Percentiles rank a stretch among this genome's conserved stretches.
Evolutionary conservation across 2,329 filamentous ascomycete species (phyloP).

Genomic region (Phaeosphaeria sp.): DNA sequence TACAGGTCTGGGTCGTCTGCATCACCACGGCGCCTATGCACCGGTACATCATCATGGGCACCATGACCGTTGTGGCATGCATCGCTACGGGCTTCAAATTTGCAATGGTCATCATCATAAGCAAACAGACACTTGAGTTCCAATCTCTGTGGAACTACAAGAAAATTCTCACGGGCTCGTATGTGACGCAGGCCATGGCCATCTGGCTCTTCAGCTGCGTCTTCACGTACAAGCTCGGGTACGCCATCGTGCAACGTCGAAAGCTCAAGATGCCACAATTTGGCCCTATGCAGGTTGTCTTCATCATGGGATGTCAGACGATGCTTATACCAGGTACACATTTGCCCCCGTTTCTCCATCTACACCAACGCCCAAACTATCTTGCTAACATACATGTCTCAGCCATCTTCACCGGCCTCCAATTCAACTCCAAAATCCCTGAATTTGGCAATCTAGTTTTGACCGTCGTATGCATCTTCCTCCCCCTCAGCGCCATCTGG

Average conservation of each 20-base stretch:
- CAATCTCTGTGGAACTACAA: conserved; percentile 30
- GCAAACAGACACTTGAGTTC: conserved; percentile 46
- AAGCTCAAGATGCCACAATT: conserved; percentile 66
- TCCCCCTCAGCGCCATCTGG: conserved; percentile 73
- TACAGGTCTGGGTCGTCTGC: conserved; percentile 70
- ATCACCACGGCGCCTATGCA: conserved; percentile 54
- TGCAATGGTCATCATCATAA: conserved; percentile 58
- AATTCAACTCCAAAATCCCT: conserved; percentile 59
- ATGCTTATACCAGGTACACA: conserved; percentile 66
- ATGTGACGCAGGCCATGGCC: conserved; percentile 61
- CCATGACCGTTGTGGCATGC: conserved; percentile 58
- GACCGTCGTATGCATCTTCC: conserved; percentile 66
- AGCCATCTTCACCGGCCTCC: conserved; percentile 68
- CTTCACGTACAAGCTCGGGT: conserved; percentile 67
- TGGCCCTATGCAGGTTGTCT: conserved; percentile 70
- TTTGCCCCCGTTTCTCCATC: not conserved
- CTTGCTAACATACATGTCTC: conserved; percentile 18
- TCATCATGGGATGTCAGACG: conserved; percentile 72
- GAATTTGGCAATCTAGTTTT: conserved; percentile 63
- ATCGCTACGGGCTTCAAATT: conserved; percentile 62
- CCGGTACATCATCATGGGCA: conserved; percentile 53
- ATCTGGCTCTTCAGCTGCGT: conserved; percentile 69
- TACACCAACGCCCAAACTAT: no score
- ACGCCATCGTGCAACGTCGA: conserved; percentile 62
- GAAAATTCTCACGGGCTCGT: conserved; percentile 44